Percentiles rank a stretch among this genome's conserved stretches.
phyloP scores from a whole-genome alignment of 306 rosid species.

The Trifolium fragiferum region DNA sequence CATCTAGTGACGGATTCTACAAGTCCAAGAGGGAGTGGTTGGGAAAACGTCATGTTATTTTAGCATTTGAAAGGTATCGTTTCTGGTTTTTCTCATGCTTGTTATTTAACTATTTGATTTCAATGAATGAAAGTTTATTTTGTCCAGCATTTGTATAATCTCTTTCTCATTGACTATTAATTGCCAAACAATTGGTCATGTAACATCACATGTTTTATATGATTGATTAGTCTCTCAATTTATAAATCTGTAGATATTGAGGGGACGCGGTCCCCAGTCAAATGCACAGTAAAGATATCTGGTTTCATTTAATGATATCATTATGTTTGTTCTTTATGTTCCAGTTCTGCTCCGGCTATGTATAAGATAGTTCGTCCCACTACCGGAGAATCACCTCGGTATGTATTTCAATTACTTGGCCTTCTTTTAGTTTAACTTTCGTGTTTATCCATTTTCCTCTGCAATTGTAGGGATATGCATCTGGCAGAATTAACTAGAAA shows the following conservation, averaged over 20 bases:
- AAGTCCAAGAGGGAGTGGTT: constrained; percentile 97
- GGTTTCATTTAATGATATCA: constrained; percentile 4
- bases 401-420: constrained; percentile 36
- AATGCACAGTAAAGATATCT: constrained; percentile 10
- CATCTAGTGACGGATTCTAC: constrained; percentile 82
- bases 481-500: constrained; percentile 78
- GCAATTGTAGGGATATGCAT: constrained; percentile 74
- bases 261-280: not conserved
- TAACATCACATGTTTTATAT: not conserved
- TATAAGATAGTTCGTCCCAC: constrained; percentile 92
- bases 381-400: constrained; percentile 92
- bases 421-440: constrained; percentile 30
- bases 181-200: not conserved
- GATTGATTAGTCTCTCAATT: not conserved
- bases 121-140: not conserved
- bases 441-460: constrained; percentile 23
- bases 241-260: not conserved
- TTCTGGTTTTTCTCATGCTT: not conserved
- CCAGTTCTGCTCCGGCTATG: constrained; percentile 79
- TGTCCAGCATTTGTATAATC: not conserved
- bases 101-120: not conserved
- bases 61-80: constrained; percentile 84
- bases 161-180: constrained; percentile 4
- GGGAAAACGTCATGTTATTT: constrained; percentile 82
- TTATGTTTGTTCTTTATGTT: constrained; percentile 43